Percentiles rank a stretch among this genome's conserved stretches.
phyloP scores from a whole-genome alignment of 2,329 filamentous ascomycete species.

The Diaporthe sp. region DNA sequence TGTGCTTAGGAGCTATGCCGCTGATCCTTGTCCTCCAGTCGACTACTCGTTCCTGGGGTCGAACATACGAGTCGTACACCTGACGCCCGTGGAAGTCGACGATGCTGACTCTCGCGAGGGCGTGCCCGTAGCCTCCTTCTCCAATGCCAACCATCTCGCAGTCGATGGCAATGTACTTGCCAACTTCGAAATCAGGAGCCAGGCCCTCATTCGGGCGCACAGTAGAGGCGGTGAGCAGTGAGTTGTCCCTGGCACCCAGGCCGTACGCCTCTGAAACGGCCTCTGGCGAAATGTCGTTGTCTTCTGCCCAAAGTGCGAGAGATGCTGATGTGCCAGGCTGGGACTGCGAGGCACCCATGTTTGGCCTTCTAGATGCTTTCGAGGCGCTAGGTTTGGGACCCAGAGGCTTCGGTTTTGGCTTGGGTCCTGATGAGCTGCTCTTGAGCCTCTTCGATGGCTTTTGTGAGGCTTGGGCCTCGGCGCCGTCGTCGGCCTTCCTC shows the following conservation, averaged over 20 bases:
- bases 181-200: constrained; percentile 74
- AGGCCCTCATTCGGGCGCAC: constrained; percentile 75
- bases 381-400: constrained; percentile 42
- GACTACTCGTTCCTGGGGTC: constrained; percentile 81
- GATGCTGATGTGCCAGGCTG: constrained; percentile 64
- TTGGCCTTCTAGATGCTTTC: constrained; percentile 40
- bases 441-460: constrained; percentile 51
- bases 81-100: constrained; percentile 96
- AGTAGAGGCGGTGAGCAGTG: constrained; percentile 61
- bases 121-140: constrained; percentile 77
- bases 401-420: constrained; percentile 38
- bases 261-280: constrained; percentile 74
- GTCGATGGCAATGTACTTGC: constrained; percentile 93
- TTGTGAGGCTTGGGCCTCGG: constrained; percentile 45
- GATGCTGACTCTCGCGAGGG: constrained; percentile 87
- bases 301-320: constrained; percentile 71
- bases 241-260: constrained; percentile 64
- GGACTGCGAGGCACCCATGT: constrained; percentile 71
- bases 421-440: constrained; percentile 21
- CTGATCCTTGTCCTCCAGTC: constrained; percentile 93
- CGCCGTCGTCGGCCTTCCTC: constrained; percentile 55
- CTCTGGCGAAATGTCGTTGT: constrained; percentile 73
- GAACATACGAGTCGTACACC: constrained; percentile 94
- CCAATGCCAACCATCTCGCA: constrained; percentile 98
- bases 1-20: constrained; percentile 82